Percentiles rank a stretch among this genome's conserved stretches.
phyloP scores from a whole-genome alignment of 2,329 filamentous ascomycete genomes.

The Sporothrix euskadiensis region DNA sequence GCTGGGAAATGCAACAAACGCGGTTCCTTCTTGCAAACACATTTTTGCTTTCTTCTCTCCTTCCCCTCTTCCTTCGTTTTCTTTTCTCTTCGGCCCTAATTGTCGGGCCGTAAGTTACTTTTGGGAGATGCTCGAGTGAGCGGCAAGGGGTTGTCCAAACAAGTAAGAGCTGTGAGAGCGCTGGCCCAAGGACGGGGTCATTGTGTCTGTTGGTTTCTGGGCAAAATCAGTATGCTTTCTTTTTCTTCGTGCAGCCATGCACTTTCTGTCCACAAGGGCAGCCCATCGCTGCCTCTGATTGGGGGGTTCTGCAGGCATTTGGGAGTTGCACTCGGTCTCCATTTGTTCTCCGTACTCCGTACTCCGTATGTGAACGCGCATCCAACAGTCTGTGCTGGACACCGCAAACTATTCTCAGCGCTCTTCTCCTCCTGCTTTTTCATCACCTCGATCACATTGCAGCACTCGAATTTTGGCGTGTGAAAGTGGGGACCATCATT shows the following conservation, averaged over 20 bases:
- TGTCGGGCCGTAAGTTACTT: background rate
- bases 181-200: background rate
- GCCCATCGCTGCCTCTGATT: background rate
- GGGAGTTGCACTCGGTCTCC: background rate
- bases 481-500: constrained; percentile 7
- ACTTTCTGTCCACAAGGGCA: background rate
- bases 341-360: background rate
- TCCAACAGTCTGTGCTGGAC: background rate
- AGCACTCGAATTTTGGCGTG: background rate
- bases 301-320: constrained; percentile 4
- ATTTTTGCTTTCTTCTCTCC: background rate
- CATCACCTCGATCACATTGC: constrained; percentile 8
- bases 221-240: background rate
- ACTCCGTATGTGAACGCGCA: background rate
- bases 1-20: no score
- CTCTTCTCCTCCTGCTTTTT: background rate
- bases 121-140: background rate
- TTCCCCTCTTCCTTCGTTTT: background rate
- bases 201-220: background rate
- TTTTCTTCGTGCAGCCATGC: background rate
- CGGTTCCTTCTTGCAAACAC: no score
- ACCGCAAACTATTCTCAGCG: background rate
- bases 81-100: background rate
- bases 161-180: background rate
- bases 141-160: background rate